Evolutionary conservation across 2,329 filamentous ascomycete species (phyloP).

Genomic region (Teratosphaeria nubilosa): DNA sequence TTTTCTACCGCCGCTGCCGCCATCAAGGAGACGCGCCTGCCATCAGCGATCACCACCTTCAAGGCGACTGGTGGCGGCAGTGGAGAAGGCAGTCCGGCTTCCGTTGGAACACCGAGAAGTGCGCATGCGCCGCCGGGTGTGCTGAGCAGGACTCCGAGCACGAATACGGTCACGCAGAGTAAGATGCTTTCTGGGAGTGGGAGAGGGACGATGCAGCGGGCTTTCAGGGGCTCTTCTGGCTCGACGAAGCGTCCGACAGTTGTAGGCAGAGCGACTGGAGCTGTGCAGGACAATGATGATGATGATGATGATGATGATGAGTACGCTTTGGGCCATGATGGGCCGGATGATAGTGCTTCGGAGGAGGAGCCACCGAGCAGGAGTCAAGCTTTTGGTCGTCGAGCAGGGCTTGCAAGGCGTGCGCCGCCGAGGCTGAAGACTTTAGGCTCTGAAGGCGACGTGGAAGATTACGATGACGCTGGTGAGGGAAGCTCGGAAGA

Average conservation of each 20-base stretch:
- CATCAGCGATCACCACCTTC: slow-evolving; percentile 6
- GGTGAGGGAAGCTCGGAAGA: slow-evolving; percentile 42
- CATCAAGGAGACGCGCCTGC: background rate
- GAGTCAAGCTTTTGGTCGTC: slow-evolving; percentile 36
- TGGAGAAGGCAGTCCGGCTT: background rate
- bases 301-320: slow-evolving; percentile 23
- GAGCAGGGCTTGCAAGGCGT: slow-evolving; percentile 19
- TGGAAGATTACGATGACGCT: slow-evolving; percentile 37
- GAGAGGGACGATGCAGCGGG: slow-evolving; percentile 10
- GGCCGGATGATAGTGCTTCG: slow-evolving; percentile 20
- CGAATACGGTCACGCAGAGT: slow-evolving; percentile 37
- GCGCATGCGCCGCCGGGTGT: background rate
- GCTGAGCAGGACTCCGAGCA: slow-evolving; percentile 39
- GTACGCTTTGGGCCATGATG: slow-evolving; percentile 19
- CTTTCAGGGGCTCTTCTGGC: slow-evolving; percentile 29
- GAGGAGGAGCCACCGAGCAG: slow-evolving; percentile 29
- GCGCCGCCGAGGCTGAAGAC: slow-evolving; percentile 21
- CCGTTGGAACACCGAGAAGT: slow-evolving; percentile 4
- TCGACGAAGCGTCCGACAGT: slow-evolving; percentile 11
- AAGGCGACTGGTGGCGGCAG: slow-evolving; percentile 3
- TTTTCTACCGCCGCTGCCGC: slow-evolving; percentile 2
- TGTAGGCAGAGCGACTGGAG: slow-evolving; percentile 9
- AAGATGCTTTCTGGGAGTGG: slow-evolving; percentile 11
- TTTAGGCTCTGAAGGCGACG: slow-evolving; percentile 19
- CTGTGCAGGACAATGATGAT: slow-evolving; percentile 15